Percentiles rank a stretch among this genome's conserved stretches.
phyloP scores from a whole-genome alignment of 2,329 filamentous ascomycete genomes.

The Tolypocladium sp. region DNA sequence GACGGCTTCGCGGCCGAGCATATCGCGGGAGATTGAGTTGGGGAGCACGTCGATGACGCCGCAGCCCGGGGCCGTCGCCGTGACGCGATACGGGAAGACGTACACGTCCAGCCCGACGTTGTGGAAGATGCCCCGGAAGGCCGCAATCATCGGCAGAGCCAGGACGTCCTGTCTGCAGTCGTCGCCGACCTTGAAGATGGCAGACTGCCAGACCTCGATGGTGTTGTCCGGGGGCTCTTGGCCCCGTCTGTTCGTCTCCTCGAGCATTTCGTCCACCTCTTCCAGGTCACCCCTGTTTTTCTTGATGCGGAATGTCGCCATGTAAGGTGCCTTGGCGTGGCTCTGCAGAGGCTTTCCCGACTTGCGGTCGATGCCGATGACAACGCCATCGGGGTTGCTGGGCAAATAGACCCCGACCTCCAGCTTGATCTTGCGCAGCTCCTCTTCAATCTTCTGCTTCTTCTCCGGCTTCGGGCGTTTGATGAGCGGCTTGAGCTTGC shows the following conservation, averaged over 20 bases:
- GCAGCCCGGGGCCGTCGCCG: conserved; percentile 91
- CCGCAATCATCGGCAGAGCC: conserved; percentile 93
- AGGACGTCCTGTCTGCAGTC: conserved; percentile 96
- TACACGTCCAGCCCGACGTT: conserved; percentile 91
- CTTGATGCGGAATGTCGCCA: conserved; percentile 96
- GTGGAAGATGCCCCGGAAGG: conserved; percentile 95
- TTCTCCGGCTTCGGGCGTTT: conserved; percentile 91
- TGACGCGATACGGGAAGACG: conserved; percentile 95
- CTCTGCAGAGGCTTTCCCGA: conserved; percentile 95
- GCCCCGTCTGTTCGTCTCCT: conserved; percentile 33
- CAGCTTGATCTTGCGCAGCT: conserved; percentile 92
- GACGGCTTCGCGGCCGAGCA: conserved; percentile 95
- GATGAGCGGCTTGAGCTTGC: conserved; percentile 88
- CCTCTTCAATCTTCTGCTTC: conserved; percentile 98
- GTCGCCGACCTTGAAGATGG: conserved; percentile 99
- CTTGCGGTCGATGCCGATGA: conserved; percentile 96
- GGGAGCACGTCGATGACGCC: conserved; percentile 97
- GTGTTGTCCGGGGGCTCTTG: conserved; percentile 37
- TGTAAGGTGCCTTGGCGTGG: conserved; percentile 96
- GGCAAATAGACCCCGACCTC: conserved; percentile 96
- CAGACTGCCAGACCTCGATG: conserved; percentile 96
- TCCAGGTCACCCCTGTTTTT: conserved; percentile 56
- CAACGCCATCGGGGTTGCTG: conserved; percentile 91
- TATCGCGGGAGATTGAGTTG: conserved; percentile 96
- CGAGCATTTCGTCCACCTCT: conserved; percentile 41